Evolutionary conservation across 2,329 filamentous ascomycete species (phyloP).

Genomic region (Fusarium sp.): DNA sequence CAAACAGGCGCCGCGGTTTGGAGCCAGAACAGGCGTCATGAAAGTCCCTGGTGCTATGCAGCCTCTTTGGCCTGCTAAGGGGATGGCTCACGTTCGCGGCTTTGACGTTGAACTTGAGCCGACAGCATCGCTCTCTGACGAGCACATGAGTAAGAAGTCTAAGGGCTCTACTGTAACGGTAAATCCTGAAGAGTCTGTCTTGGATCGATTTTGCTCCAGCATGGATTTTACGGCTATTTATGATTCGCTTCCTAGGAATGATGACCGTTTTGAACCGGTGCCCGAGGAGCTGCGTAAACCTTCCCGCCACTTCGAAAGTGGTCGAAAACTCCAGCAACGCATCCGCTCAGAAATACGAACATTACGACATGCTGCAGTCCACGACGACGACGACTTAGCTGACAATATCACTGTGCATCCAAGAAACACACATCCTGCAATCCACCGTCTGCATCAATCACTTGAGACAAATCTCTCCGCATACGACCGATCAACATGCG

Average conservation of each 20-base stretch:
- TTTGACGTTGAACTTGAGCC: conserved; percentile 12
- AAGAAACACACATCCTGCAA: conserved; percentile 64
- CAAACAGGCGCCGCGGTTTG: conserved; percentile 56
- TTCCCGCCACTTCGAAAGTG: conserved; percentile 68
- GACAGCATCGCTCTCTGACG: neutral
- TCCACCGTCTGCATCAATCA: conserved; percentile 68
- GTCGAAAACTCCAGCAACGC: conserved; percentile 63
- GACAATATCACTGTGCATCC: conserved; percentile 51
- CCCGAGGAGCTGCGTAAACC: conserved; percentile 66
- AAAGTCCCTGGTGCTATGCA: conserved; percentile 75
- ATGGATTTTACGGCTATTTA: conserved; percentile 48
- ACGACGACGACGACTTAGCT: conserved; percentile 47
- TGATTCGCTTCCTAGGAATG: conserved; percentile 46
- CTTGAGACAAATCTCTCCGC: conserved; percentile 75
- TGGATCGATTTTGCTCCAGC: conserved; percentile 48
- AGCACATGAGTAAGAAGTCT: conserved; percentile 56
- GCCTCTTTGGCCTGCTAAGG: conserved; percentile 78
- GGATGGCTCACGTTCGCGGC: conserved; percentile 72
- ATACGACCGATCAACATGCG: conserved; percentile 83
- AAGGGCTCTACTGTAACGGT: conserved; percentile 62
- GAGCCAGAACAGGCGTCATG: conserved; percentile 58
- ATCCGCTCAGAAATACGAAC: conserved; percentile 61
- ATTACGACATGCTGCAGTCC: neutral
- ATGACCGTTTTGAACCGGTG: conserved; percentile 58
- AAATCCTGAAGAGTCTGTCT: conserved; percentile 56